Evolutionary conservation across 2,329 filamentous ascomycete species (phyloP), one percentile per base, ranked within the genome.

Genomic region (Diplodia sapinea): DNA sequence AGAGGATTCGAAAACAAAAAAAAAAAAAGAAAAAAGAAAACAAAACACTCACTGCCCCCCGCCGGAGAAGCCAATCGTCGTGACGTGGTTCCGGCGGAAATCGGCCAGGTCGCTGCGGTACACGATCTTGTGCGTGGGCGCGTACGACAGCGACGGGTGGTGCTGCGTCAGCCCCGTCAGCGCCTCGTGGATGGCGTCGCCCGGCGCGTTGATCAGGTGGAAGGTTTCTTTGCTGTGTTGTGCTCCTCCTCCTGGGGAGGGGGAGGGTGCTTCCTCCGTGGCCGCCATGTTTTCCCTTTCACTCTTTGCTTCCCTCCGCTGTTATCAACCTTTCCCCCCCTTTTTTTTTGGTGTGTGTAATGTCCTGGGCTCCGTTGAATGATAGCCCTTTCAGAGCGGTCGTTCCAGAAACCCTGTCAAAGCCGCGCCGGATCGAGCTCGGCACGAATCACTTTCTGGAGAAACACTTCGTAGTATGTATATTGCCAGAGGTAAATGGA

Each of bases 171-270:
- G 72, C 65, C 77, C 77, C 38, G 71, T 73, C 11, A 75, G 69
- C 59, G 77, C 76, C 65, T 79, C 77, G 68, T 75, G 74, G 67
- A 79, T 78, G 29, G 76, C 72, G 56, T 77, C 73, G 51, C 70
- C 55, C 29, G 74, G 75, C 55, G 73, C 70, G 68, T 79, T 78
- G 71, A 79, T 77, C 71, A 78, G 77, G 70, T 79, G 77, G 69
- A 78, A 78, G 20, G 76, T 78, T 38, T 79, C 68, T 33, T 62
- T 62, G 26, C 17, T 12, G 36, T 8, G 11, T 38, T 38, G 36
- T 11, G 36, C 8, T 11, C 3, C 36, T 3, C 6, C 31, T 11
- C 6, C 31, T 7, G 36, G 11, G 33, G 33, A 36, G 33, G 33
- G 2, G 23, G 23, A 11, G 8, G 36, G 36, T 38, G 33, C 23